Conservation (phyloP, 192 early-diverging fungal genomes). For the Backusella morwellensis region DNA sequence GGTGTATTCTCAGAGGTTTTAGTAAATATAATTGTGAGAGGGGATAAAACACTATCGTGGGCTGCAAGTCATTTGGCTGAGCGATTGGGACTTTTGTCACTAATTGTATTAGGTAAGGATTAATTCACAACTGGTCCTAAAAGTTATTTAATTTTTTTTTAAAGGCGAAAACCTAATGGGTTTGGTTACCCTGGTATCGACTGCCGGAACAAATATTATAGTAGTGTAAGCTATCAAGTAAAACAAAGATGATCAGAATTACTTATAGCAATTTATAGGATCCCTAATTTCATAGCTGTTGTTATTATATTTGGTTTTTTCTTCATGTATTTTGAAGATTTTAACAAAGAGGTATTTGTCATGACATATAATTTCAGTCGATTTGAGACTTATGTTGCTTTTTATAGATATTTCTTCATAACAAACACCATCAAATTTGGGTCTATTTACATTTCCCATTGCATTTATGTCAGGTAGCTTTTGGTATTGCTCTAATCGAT, state of each 20-base stretch:
- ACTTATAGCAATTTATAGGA: background rate
- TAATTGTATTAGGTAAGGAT: slow-evolving; percentile 38
- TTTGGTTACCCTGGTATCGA: slow-evolving; percentile 20
- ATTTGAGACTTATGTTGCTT: background rate
- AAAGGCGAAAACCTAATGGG: slow-evolving; percentile 33
- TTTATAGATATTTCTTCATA: slow-evolving; percentile 31
- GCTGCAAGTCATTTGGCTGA: slow-evolving; percentile 52
- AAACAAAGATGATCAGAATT: background rate
- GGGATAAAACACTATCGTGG: slow-evolving; percentile 42
- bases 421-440: slow-evolving; percentile 38
- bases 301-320: slow-evolving; percentile 48
- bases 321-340: slow-evolving; percentile 54
- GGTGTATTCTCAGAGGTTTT: slow-evolving; percentile 37
- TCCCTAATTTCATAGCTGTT: slow-evolving; percentile 46
- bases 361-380: no score
- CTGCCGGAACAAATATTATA: slow-evolving; percentile 17
- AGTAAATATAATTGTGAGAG: slow-evolving; percentile 37
- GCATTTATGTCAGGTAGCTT: slow-evolving; percentile 42
- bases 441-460: slow-evolving; percentile 48
- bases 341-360: slow-evolving; percentile 39
- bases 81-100: slow-evolving; percentile 44
- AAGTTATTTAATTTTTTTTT: background rate
- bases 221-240: slow-evolving; percentile 26
- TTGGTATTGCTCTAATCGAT: slow-evolving; percentile 39
- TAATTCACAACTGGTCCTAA: background rate